phyloP scores from a whole-genome alignment of 73 alveolate species.

The Diophrys sp. region DNA sequence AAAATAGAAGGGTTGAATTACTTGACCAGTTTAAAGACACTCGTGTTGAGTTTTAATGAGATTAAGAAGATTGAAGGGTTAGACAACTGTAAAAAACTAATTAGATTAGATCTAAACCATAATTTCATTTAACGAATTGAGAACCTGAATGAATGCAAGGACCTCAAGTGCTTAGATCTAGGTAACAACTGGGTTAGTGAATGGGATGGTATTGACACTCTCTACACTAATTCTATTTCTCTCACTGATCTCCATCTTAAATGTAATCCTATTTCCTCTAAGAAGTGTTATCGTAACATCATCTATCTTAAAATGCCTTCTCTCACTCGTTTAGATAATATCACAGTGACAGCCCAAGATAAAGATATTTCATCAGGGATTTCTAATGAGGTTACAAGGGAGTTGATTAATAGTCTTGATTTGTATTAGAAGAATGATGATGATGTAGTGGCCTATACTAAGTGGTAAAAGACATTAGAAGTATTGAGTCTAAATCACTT shows the following conservation, averaged over 20 bases:
- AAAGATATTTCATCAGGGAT: neutral
- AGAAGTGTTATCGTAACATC: conserved; percentile 43
- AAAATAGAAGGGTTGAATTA: conserved; percentile 77
- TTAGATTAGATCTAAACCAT: conserved; percentile 79
- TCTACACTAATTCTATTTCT: neutral
- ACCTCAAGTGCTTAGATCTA: conserved; percentile 60
- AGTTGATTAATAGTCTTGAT: no score
- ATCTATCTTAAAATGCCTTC: conserved; percentile 31
- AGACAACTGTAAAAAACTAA: conserved; percentile 59
- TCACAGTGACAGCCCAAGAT: neutral
- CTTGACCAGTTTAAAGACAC: conserved; percentile 74
- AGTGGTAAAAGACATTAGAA: no score
- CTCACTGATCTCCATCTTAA: conserved; percentile 46
- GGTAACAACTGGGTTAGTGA: conserved; percentile 39
- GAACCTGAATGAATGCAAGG: conserved; percentile 55
- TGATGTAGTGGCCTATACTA: no score
- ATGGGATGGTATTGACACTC: neutral
- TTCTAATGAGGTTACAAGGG: no score
- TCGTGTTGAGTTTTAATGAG: conserved; percentile 87
- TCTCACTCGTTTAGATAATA: conserved; percentile 46
- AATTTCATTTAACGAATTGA: conserved; percentile 83
- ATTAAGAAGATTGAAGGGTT: conserved; percentile 84
- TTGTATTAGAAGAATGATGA: no score
- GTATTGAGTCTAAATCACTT: conserved; percentile 68
- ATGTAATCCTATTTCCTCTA: conserved; percentile 74